Evolutionary conservation across 331 rosid genomes (phyloP).

Genomic region (Quercus phellos): DNA sequence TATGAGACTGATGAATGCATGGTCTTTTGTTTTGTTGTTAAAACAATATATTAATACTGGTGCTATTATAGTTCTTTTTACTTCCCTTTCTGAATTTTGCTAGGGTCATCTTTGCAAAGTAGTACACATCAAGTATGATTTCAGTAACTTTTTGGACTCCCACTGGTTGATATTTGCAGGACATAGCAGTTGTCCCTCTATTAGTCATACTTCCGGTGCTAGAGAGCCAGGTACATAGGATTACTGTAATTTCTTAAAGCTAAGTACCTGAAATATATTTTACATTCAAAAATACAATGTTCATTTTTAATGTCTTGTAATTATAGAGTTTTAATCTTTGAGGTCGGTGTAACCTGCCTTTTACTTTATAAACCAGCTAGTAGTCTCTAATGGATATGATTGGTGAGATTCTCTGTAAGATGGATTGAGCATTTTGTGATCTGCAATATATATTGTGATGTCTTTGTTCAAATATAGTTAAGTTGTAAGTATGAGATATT

Average conservation of each 20-base stretch:
- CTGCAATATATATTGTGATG: neutral
- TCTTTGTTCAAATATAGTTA: neutral
- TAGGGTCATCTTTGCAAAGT: slow-evolving; percentile 9
- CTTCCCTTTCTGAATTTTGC: slow-evolving; percentile 8
- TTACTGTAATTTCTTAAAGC: neutral
- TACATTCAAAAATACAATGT: neutral
- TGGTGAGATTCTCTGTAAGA: neutral
- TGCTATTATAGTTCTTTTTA: slow-evolving; percentile 5
- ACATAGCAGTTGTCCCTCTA: slow-evolving; percentile 97
- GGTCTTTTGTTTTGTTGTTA: neutral
- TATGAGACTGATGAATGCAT: slow-evolving; percentile 15
- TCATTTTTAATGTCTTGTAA: neutral
- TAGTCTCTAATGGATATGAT: neutral
- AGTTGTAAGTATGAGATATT: no score
- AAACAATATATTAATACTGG: neutral
- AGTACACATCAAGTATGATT: slow-evolving; percentile 6
- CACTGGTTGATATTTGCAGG: slow-evolving; percentile 64
- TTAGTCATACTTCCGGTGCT: slow-evolving; percentile 94
- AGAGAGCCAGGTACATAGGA: slow-evolving; percentile 81
- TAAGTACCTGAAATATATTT: neutral
- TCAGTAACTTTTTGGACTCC: slow-evolving; percentile 25
- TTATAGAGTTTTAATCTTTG: neutral
- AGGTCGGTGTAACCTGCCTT: neutral
- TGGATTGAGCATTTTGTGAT: neutral
- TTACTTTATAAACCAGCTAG: neutral